Evolutionary conservation across 441 rosid species (phyloP).

Genomic region (Gossypium laxum): DNA sequence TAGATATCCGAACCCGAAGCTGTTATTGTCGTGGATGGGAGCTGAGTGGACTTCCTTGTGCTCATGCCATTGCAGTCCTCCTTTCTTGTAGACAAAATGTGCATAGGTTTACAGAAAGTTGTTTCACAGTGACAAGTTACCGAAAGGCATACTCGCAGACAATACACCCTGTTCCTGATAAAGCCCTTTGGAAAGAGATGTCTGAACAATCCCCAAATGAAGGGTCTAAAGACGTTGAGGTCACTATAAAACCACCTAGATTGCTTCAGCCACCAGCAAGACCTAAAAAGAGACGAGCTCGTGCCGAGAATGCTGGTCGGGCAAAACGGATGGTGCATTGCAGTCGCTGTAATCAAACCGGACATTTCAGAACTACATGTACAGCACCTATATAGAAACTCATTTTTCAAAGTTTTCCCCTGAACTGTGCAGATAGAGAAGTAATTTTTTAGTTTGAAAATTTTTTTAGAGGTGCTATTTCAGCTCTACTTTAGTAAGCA

Average conservation of each 20-base stretch:
- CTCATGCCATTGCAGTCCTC: constrained; percentile 51
- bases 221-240: constrained; percentile 9
- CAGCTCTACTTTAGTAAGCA: not conserved
- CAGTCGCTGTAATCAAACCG: constrained; percentile 52
- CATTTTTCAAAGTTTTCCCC: not conserved
- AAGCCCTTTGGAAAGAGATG: constrained; percentile 34
- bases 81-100: constrained; percentile 42
- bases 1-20: constrained; percentile 35
- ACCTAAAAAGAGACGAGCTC: constrained; percentile 40
- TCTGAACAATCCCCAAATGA: constrained; percentile 17
- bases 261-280: constrained; percentile 25
- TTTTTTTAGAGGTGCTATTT: not conserved
- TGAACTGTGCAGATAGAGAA: constrained; percentile 4
- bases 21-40: constrained; percentile 53
- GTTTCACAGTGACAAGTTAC: constrained; percentile 45
- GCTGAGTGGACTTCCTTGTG: constrained; percentile 41
- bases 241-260: constrained; percentile 35
- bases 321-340: constrained; percentile 45
- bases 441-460: not conserved
- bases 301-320: constrained; percentile 34
- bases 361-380: constrained; percentile 61
- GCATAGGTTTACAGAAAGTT: constrained; percentile 38
- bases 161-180: constrained; percentile 54
- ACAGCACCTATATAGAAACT: constrained; percentile 37
- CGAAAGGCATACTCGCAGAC: constrained; percentile 42